Percentiles rank a stretch among this genome's conserved stretches.
These are phyloP conservation scores for Xylaria cubensis DNA, from an alignment of 495 filamentous ascomycete genomes.

Conservation along the genomic window DNA sequence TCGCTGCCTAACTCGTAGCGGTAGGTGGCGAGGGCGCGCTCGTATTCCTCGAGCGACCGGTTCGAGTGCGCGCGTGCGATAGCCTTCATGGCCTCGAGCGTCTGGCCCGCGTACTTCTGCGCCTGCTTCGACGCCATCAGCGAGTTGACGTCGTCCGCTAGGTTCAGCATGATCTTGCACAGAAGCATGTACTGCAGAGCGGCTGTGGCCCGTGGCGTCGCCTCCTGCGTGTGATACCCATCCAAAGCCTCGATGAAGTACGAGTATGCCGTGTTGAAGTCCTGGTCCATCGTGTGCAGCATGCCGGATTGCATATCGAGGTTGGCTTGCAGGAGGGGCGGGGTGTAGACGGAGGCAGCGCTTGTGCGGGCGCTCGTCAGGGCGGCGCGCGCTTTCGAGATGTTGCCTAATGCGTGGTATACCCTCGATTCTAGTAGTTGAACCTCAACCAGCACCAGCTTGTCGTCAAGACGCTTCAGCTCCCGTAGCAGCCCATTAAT, in stretches of 20 bases:
- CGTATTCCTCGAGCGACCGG: conserved; percentile 94
- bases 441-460: conserved; percentile 97
- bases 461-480: conserved; percentile 97
- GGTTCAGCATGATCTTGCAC: conserved; percentile 99
- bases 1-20: conserved; percentile 91
- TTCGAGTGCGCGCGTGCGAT: conserved; percentile 94
- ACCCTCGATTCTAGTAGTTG: conserved; percentile 96
- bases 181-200: conserved; percentile 99
- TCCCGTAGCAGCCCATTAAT: conserved; percentile 95
- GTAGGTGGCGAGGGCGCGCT: conserved; percentile 86
- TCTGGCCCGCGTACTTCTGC: conserved; percentile 90
- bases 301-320: conserved; percentile 99
- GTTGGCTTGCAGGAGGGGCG: conserved; percentile 91
- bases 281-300: conserved; percentile 96
- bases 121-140: conserved; percentile 94
- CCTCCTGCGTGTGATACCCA: conserved; percentile 93
- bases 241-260: conserved; percentile 99
- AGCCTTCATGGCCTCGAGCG: conserved; percentile 97
- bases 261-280: conserved; percentile 97
- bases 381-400: conserved; percentile 93
- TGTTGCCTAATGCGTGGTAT: conserved; percentile 96
- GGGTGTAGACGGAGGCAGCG: conserved; percentile 95
- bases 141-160: conserved; percentile 91
- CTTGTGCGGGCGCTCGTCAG: conserved; percentile 93
- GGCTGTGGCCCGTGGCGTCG: conserved; percentile 80